Percentiles rank a stretch among this genome's conserved stretches.
Conservation (phyloP, 1,284 basidiomycete species). For the Leccinum subrobustum region DNA sequence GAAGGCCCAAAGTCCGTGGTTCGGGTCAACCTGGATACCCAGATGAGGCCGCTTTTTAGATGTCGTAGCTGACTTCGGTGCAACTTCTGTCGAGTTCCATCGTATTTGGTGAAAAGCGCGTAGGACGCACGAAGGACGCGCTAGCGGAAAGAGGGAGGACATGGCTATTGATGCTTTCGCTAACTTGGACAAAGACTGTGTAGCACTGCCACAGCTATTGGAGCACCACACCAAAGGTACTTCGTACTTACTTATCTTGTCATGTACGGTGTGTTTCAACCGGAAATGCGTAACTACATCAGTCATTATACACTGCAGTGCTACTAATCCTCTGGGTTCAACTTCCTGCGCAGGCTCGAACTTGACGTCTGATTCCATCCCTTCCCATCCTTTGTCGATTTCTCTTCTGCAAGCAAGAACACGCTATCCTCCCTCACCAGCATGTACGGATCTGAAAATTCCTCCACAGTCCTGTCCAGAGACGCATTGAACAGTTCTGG, state of each 20-base stretch:
- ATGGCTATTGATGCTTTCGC: conserved; percentile 13
- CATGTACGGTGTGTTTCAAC: too few relatives aligned
- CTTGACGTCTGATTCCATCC: neutral
- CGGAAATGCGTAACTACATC: neutral
- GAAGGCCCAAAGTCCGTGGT: conserved; percentile 76
- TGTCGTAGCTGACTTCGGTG: conserved; percentile 2
- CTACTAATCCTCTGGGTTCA: neutral
- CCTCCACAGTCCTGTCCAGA: conserved; percentile 10
- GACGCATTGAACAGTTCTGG: conserved; percentile 15
- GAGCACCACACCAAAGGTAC: too few relatives aligned
- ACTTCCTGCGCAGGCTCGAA: neutral
- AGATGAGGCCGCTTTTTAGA: conserved; percentile 43
- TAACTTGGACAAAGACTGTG: neutral
- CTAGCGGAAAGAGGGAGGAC: conserved; percentile 21
- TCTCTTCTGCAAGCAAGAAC: neutral
- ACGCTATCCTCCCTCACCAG: neutral
- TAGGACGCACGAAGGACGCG: conserved; percentile 17
- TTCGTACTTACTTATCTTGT: too few relatives aligned
- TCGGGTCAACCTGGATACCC: conserved; percentile 43
- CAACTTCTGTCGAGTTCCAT: conserved; percentile 23
- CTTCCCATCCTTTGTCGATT: neutral
- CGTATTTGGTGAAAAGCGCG: conserved; percentile 18
- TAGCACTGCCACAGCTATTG: conserved; percentile 27
- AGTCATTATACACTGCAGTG: neutral
- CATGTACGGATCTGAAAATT: conserved; percentile 12